A percentile compares a stretch with the other conserved stretches of the same genome.
Conservation (phyloP, 1,284 basidiomycete genomes). For the Ganoderma resinaceum region DNA sequence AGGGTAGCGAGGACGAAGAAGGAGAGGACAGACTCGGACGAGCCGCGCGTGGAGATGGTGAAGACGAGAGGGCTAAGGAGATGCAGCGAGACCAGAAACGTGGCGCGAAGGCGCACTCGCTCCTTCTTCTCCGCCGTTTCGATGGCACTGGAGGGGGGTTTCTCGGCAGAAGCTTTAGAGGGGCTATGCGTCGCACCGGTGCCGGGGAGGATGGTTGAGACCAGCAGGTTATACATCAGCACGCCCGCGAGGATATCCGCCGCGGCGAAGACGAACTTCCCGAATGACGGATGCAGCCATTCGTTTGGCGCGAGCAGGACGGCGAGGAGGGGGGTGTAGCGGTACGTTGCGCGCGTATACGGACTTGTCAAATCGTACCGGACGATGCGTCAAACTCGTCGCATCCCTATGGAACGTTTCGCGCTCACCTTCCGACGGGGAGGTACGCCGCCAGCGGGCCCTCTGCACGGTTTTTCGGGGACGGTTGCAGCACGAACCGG, state of each 20-base stretch:
- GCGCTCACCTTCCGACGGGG: conserved; percentile 72
- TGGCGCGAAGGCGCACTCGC: conserved; percentile 43
- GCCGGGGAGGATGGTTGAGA: conserved; percentile 52
- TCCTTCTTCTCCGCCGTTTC: conserved; percentile 2
- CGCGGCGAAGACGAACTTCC: conserved; percentile 90
- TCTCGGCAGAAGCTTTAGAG: neutral
- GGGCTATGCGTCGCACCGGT: neutral
- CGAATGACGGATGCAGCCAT: conserved; percentile 82
- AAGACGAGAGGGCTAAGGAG: conserved; percentile 95
- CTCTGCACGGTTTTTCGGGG: conserved; percentile 58
- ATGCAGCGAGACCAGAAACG: conserved; percentile 67
- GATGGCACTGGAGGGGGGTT: neutral
- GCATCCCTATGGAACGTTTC: conserved; percentile 2
- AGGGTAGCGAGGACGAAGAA: conserved; percentile 82
- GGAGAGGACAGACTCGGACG: conserved; percentile 90
- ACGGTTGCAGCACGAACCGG: conserved; percentile 64
- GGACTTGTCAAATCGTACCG: conserved; percentile 60
- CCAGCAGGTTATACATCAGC: conserved; percentile 76
- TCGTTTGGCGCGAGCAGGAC: conserved; percentile 84
- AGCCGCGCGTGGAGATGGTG: conserved; percentile 96
- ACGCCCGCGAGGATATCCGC: conserved; percentile 86
- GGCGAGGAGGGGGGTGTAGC: conserved; percentile 95
- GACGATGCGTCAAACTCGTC: conserved; percentile 11
- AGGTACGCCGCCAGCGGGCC: conserved; percentile 63
- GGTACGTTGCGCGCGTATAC: conserved; percentile 93